Conservation (phyloP, 805 yeast genomes). For the Wickerhamomyces chaumierensis region DNA sequence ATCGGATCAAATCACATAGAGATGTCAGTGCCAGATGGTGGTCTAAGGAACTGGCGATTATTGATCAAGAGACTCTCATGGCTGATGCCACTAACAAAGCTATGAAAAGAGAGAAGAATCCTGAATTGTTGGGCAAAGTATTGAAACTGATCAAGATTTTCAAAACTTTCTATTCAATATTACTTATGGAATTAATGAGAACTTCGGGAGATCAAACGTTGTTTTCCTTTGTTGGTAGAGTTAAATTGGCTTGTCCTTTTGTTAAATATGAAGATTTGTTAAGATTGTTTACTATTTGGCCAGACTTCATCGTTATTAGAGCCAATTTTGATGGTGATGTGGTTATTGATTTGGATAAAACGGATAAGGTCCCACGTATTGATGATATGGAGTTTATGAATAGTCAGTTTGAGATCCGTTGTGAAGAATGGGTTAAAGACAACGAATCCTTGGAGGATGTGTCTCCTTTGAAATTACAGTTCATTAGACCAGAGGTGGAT, state of each 20-base stretch:
- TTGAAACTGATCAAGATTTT: constrained; percentile 7
- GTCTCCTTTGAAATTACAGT: background rate
- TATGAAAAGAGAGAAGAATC: background rate
- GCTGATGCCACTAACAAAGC: background rate
- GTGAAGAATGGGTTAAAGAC: constrained; percentile 10
- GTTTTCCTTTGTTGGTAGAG: constrained; percentile 6
- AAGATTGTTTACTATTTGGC: constrained; percentile 13
- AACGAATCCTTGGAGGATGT: constrained; percentile 1
- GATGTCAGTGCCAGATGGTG: constrained; percentile 32
- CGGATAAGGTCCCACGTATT: constrained; percentile 3
- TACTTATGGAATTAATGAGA: constrained; percentile 7
- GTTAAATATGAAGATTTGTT: constrained; percentile 9
- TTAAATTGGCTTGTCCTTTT: constrained; percentile 5
- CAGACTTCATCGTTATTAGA: constrained; percentile 8
- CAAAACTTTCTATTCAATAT: constrained; percentile 10
- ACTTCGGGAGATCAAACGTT: constrained; percentile 13
- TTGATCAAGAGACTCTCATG: constrained; percentile 5
- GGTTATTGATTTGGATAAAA: constrained; percentile 10
- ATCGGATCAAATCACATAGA: constrained; percentile 31
- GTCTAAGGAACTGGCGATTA: constrained; percentile 26
- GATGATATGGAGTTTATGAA: constrained; percentile 4
- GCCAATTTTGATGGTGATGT: constrained; percentile 10
- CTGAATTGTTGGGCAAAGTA: background rate
- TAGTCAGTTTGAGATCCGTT: constrained; percentile 4
- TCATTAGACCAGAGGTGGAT: background rate